phyloP scores from a whole-genome alignment of 2,329 filamentous ascomycete genomes.

The Diaporthe sp. region DNA sequence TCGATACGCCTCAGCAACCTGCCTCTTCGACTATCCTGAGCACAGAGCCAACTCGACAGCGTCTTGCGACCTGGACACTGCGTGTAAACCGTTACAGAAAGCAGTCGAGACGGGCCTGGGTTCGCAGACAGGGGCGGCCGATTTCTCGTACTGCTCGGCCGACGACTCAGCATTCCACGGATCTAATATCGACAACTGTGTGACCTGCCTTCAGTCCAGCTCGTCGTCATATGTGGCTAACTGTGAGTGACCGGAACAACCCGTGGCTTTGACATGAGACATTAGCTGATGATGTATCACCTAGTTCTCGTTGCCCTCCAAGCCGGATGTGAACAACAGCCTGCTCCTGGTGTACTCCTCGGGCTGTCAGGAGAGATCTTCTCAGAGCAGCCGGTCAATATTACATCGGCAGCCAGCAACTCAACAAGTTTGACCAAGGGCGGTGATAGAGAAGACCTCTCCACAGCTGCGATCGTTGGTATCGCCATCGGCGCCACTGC shows the following conservation, averaged over 20 bases:
- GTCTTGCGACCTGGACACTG: constrained; percentile 57
- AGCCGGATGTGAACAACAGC: constrained; percentile 62
- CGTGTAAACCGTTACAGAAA: constrained; percentile 56
- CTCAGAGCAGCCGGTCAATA: constrained; percentile 52
- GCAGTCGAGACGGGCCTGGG: constrained; percentile 55
- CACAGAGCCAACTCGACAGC: constrained; percentile 51
- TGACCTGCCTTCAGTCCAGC: constrained; percentile 59
- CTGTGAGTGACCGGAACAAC: constrained; percentile 53
- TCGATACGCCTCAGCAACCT: constrained; percentile 62
- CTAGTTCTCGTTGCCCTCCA: constrained; percentile 62
- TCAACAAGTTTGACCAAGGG: constrained; percentile 45
- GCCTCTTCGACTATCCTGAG: constrained; percentile 56
- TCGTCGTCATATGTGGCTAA: constrained; percentile 58
- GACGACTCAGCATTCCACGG: constrained; percentile 52
- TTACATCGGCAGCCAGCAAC: constrained; percentile 51
- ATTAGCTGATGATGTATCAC: constrained; percentile 36
- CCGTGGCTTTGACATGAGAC: constrained; percentile 4
- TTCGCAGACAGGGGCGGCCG: no score
- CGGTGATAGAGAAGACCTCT: constrained; percentile 49
- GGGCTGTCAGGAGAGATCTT: constrained; percentile 61
- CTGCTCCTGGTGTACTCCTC: constrained; percentile 53
- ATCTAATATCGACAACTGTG: constrained; percentile 53
- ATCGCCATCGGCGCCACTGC: constrained; percentile 63
- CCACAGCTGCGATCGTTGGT: constrained; percentile 65
- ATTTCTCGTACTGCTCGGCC: constrained; percentile 57